These are phyloP conservation scores for Wallacemonas collosoma DNA, from an alignment of 208 protist species.

Conservation along the genomic window DNA sequence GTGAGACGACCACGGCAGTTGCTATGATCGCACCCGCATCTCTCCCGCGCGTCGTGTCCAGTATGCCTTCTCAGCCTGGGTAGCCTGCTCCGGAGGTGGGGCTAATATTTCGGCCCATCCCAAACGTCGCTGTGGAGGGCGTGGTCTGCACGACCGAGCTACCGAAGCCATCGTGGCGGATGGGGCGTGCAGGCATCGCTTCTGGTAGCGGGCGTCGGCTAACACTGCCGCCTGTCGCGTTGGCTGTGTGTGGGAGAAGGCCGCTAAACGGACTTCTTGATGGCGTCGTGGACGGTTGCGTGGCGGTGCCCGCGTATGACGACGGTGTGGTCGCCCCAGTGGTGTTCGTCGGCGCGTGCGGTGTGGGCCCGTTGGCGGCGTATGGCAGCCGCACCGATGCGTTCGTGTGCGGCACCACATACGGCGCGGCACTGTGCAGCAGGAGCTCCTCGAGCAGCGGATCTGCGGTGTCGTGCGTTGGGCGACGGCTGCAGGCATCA, in stretches of 20 bases:
- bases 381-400: constrained; percentile 10
- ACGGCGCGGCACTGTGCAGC: not conserved
- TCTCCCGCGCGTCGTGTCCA: too few relatives aligned
- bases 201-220: not conserved
- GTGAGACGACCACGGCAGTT: too few relatives aligned
- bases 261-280: constrained; percentile 6
- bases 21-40: too few relatives aligned
- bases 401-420: constrained; percentile 10
- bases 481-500: not conserved
- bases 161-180: not conserved
- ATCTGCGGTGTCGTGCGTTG: not conserved
- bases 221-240: not conserved
- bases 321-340: not conserved
- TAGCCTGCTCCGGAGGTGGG: constrained; percentile 8
- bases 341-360: not conserved
- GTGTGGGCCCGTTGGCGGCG: not conserved
- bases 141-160: not conserved
- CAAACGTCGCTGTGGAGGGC: not conserved
- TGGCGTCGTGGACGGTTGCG: not conserved
- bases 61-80: not conserved
- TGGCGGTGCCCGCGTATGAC: not conserved
- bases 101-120: not conserved
- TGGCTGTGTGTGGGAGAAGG: not conserved
- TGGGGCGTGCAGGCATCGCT: not conserved
- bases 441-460: not conserved